These are phyloP conservation scores for Xylaria sp. DNA, from an alignment of 2,329 filamentous ascomycete genomes.

Conservation along the genomic window DNA sequence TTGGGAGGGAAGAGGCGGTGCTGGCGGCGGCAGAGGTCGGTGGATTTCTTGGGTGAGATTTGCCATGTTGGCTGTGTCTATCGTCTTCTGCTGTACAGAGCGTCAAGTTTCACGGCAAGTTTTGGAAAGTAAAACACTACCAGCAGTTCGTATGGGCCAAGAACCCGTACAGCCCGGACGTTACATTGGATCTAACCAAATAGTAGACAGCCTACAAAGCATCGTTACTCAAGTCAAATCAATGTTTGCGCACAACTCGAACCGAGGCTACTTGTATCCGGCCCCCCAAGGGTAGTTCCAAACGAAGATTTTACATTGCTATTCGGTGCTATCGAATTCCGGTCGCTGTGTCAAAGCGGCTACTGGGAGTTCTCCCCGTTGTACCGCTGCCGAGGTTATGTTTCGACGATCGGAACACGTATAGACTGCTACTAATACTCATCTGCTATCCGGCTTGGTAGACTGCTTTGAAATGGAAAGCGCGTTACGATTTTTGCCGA, in stretches of 20 bases:
- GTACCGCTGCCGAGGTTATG: slow-evolving; percentile 6
- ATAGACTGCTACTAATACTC: slow-evolving; percentile 2
- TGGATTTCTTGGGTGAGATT: too few relatives aligned
- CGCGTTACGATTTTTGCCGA: slow-evolving; percentile 22
- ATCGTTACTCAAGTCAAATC: background rate
- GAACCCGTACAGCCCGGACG: slow-evolving; percentile 9
- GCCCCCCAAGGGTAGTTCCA: too few relatives aligned
- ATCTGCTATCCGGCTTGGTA: background rate
- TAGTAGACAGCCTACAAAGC: slow-evolving; percentile 2
- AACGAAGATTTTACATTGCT: background rate
- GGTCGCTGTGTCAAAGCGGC: background rate
- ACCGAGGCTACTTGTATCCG: too few relatives aligned
- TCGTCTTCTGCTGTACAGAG: background rate
- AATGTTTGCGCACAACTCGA: too few relatives aligned
- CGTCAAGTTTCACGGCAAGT: slow-evolving; percentile 1
- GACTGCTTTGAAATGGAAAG: background rate
- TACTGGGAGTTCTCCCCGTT: background rate
- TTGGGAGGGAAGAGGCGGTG: slow-evolving; percentile 7
- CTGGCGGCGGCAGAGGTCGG: background rate
- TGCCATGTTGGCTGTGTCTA: background rate
- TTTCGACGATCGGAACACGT: slow-evolving; percentile 18
- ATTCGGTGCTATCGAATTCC: background rate
- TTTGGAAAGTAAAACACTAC: slow-evolving; percentile 17
- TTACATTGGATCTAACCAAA: slow-evolving; percentile 17
- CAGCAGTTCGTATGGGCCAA: slow-evolving; percentile 23